Evolutionary conservation across 2,329 filamentous ascomycete species (phyloP).

Genomic region (Fusarium tricinctum): DNA sequence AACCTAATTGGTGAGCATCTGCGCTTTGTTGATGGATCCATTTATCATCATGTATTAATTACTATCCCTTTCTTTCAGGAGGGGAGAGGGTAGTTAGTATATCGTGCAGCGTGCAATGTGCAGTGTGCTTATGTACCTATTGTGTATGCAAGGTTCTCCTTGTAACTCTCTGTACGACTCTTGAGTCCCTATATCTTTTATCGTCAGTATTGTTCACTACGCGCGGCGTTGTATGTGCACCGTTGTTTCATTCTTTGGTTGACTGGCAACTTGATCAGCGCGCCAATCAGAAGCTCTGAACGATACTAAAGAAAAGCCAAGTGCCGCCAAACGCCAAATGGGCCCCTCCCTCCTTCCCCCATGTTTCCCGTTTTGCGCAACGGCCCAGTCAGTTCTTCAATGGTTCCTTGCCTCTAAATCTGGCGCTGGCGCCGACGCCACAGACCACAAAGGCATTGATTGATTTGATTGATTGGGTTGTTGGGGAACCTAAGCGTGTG

Average conservation of each 20-base stretch:
- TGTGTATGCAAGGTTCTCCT: neutral
- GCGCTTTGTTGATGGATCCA: conserved; percentile 9
- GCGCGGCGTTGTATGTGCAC: conserved; percentile 22
- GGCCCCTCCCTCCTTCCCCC: conserved; percentile 16
- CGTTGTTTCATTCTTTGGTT: conserved; percentile 32
- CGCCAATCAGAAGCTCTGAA: conserved; percentile 28
- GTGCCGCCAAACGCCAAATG: conserved; percentile 30
- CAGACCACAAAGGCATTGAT: neutral
- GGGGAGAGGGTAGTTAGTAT: conserved; percentile 7
- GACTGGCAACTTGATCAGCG: neutral
- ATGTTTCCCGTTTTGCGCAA: conserved; percentile 39
- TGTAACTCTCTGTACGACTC: conserved; percentile 13
- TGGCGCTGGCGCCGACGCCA: conserved; percentile 16
- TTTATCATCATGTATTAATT: conserved; percentile 23
- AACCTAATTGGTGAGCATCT: conserved; percentile 38
- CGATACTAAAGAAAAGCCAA: conserved; percentile 15
- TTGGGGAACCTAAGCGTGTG: conserved; percentile 1
- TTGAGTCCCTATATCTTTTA: neutral
- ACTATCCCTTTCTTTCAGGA: conserved; percentile 29
- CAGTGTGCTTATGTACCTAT: neutral
- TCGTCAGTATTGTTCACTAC: conserved; percentile 1
- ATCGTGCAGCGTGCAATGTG: neutral
- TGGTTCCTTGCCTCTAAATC: conserved; percentile 20
- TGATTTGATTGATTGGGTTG: too few relatives aligned
- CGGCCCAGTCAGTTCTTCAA: conserved; percentile 17